Conservation (phyloP, 306 rosid genomes). For the Gastrolobium bilobum region DNA sequence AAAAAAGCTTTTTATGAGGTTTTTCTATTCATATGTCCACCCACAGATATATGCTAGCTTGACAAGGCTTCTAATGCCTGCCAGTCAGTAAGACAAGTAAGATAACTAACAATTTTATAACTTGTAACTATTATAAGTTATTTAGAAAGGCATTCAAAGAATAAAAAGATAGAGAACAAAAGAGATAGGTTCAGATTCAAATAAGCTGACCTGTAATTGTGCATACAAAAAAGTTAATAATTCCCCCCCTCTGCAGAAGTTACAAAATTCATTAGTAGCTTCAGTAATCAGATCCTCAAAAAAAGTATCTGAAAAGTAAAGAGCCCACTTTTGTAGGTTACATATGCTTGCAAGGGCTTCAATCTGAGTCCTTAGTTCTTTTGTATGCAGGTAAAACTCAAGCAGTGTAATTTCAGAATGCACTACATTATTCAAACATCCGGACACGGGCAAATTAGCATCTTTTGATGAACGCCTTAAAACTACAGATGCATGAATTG, state of each 20-base stretch:
- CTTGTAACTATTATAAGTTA: background rate
- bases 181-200: constrained; percentile 35
- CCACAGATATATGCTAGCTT: no score
- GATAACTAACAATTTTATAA: background rate
- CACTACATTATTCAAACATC: constrained; percentile 77
- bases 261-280: constrained; percentile 61
- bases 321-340: constrained; percentile 60
- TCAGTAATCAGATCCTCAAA: constrained; percentile 61
- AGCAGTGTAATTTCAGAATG: constrained; percentile 82
- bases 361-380: constrained; percentile 72
- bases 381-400: constrained; percentile 84
- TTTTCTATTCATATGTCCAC: no score
- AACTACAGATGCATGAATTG: constrained; percentile 69
- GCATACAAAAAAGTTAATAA: constrained; percentile 79
- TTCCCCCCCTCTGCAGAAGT: constrained; percentile 80
- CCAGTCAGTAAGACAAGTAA: no score
- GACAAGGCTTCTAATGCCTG: no score
- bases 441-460: constrained; percentile 51
- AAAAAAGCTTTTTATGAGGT: no score
- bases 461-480: constrained; percentile 64
- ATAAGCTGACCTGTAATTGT: constrained; percentile 77
- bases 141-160: background rate
- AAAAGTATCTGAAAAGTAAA: constrained; percentile 60
- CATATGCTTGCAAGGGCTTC: constrained; percentile 83
- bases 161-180: constrained; percentile 38